Conservation (phyloP, 495 filamentous ascomycete genomes). For the Pyrenula aspistea region DNA sequence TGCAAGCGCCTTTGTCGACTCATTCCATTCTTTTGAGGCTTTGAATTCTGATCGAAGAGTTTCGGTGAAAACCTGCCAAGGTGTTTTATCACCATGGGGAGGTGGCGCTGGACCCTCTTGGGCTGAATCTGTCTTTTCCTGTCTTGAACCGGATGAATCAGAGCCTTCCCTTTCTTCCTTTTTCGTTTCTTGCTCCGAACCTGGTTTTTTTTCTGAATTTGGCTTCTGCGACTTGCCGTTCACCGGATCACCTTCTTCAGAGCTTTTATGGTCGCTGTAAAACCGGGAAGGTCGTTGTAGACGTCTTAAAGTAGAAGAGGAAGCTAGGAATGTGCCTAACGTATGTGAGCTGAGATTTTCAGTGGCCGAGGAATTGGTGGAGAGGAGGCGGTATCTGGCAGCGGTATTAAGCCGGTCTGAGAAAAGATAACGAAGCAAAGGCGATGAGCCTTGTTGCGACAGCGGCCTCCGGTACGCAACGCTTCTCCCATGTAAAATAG, state of each 20-base stretch:
- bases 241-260: not conserved
- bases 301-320: not conserved
- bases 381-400: too few species aligned
- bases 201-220: not conserved
- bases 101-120: constrained; percentile 68
- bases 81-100: constrained; percentile 93
- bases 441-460: not conserved
- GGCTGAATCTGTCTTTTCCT: constrained; percentile 40
- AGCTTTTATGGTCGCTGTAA: not conserved
- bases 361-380: too few species aligned
- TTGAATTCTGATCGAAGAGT: constrained; percentile 88
- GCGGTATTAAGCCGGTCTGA: too few species aligned
- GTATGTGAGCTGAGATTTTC: too few species aligned
- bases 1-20: constrained; percentile 88
- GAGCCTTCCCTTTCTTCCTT: too few species aligned
- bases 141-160: not conserved
- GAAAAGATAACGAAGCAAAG: too few species aligned
- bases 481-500: not conserved
- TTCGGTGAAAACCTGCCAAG: constrained; percentile 96
- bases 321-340: too few species aligned
- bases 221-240: not conserved
- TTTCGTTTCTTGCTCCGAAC: too few species aligned
- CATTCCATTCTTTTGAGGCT: constrained; percentile 97
- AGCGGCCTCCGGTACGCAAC: not conserved
- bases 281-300: not conserved